Conservation (phyloP, 306 rosid genomes). For the Senna siamea region DNA sequence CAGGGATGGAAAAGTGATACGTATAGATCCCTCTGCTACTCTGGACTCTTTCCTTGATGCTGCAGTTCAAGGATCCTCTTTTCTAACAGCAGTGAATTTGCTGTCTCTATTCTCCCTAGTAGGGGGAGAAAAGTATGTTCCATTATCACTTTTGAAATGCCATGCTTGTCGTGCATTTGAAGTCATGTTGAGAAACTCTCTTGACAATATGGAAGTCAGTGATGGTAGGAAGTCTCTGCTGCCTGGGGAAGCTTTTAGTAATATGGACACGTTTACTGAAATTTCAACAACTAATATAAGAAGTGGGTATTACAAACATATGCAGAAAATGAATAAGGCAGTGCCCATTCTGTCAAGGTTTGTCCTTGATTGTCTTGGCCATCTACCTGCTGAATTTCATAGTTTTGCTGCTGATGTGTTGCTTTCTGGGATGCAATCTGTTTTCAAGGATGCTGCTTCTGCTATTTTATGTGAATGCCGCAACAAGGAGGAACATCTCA, state of each 20-base stretch:
- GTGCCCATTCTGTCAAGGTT: slow-evolving; percentile 63
- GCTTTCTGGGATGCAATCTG: slow-evolving; percentile 78
- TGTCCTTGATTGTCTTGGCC: slow-evolving; percentile 73
- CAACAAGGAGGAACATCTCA: slow-evolving; percentile 66
- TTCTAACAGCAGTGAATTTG: slow-evolving; percentile 74
- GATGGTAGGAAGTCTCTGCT: slow-evolving; percentile 43
- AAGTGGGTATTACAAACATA: slow-evolving; percentile 46
- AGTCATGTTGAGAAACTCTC: slow-evolving; percentile 60
- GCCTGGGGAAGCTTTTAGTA: slow-evolving; percentile 45
- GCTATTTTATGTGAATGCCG: slow-evolving; percentile 75
- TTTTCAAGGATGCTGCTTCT: slow-evolving; percentile 71
- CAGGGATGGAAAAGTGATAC: slow-evolving; percentile 74
- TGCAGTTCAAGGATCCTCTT: slow-evolving; percentile 77
- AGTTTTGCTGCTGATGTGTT: slow-evolving; percentile 74
- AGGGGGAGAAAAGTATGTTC: slow-evolving; percentile 79
- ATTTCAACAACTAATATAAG: slow-evolving; percentile 45
- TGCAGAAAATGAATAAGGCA: slow-evolving; percentile 49
- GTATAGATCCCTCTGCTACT: slow-evolving; percentile 79
- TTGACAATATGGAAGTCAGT: slow-evolving; percentile 50
- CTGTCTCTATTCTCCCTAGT: slow-evolving; percentile 65
- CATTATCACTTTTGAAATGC: slow-evolving; percentile 75
- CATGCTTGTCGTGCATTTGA: slow-evolving; percentile 75
- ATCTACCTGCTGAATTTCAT: slow-evolving; percentile 74
- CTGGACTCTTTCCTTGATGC: slow-evolving; percentile 81
- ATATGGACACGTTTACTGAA: slow-evolving; percentile 35